Evolutionary conservation across 129 eudicot genomes (phyloP), one percentile per base, ranked within the genome.

Genomic region (Lactuca sativa): DNA sequence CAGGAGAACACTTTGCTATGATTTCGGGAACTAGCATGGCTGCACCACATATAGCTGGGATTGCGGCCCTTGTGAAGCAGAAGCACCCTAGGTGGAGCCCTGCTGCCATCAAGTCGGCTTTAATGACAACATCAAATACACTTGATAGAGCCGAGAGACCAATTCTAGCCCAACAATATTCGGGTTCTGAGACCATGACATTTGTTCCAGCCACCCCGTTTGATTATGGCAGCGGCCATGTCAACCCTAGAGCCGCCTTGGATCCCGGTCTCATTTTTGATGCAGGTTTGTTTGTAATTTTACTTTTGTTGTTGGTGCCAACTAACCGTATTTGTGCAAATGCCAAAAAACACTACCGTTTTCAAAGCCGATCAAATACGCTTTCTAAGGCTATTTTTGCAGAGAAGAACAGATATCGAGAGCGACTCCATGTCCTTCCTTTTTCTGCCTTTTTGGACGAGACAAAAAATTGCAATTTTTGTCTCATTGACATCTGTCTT

Each of bases 21-120:
- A 85, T 95, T 59, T 95, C 99, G 58, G 99, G 99, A 62, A 95
- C 99, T 25, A 95, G 99, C 90, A 95, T 95, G 99, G 99, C 99
- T 75, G 97, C 99, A 62, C 99, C 99, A 8, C 99, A 95, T 81
- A 95, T 95, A 75, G 90, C 99, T 5, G 99, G 99, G 61, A 95
- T 95, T 67, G 97, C 99, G 11, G 97, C 99, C 44, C 96, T 95
- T 10, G 69, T 95, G 74, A 95, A 90, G 86, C 99, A 95, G 80
- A 87, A 85, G 84, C 89, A 95, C 83, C 97, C 93, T 64, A 89
- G 59, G 34, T 95, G 99, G 99, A 95, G 97, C 73, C 97, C 99
- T 6, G 97, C 99, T 6, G 99, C 97, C 56, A 95, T 95, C 66
- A 95, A 90, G 61, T 95, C 99, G 25, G 99, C 99, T 15, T 73